Conservation (phyloP, 768 basidiomycete species). For the Xerocomellus dryophilus region DNA sequence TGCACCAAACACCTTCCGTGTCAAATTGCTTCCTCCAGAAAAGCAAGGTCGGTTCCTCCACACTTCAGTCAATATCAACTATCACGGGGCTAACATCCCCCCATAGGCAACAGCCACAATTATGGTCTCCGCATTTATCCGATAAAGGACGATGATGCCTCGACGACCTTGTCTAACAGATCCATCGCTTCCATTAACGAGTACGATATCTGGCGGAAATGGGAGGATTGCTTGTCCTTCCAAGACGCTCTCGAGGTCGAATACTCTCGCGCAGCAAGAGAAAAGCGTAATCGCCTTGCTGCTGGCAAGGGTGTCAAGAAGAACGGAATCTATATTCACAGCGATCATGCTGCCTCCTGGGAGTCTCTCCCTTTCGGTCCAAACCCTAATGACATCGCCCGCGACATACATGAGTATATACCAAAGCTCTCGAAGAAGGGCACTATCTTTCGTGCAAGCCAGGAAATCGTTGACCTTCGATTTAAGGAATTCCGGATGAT, state of each 20-base stretch:
- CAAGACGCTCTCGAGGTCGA: conserved; percentile 67
- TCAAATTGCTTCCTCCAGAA: conserved; percentile 54
- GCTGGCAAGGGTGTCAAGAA: conserved; percentile 77
- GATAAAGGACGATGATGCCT: conserved; percentile 35
- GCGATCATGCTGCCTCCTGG: conserved; percentile 76
- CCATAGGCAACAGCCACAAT: conserved; percentile 49
- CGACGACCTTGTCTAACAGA: conserved; percentile 33
- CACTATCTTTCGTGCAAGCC: conserved; percentile 68
- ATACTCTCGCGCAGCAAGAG: conserved; percentile 59
- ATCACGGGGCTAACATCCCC: background rate
- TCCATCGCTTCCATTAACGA: conserved; percentile 39
- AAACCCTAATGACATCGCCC: conserved; percentile 70
- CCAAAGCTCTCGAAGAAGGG: conserved; percentile 71
- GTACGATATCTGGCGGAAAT: conserved; percentile 75
- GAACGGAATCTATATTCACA: conserved; percentile 62
- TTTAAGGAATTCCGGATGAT: conserved; percentile 57
- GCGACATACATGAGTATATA: conserved; percentile 61
- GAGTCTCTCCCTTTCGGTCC: conserved; percentile 83
- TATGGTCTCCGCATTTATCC: conserved; percentile 64
- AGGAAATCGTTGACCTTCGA: conserved; percentile 62
- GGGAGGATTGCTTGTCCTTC: conserved; percentile 81
- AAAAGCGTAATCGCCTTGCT: conserved; percentile 63
- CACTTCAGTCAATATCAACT: background rate
- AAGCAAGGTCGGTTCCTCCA: conserved; percentile 48
- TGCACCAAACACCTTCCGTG: conserved; percentile 57